Evolutionary conservation across 108 stramenopile species (phyloP), one percentile per base, ranked within the genome.

Genomic region (Skeletonema menzelii): DNA sequence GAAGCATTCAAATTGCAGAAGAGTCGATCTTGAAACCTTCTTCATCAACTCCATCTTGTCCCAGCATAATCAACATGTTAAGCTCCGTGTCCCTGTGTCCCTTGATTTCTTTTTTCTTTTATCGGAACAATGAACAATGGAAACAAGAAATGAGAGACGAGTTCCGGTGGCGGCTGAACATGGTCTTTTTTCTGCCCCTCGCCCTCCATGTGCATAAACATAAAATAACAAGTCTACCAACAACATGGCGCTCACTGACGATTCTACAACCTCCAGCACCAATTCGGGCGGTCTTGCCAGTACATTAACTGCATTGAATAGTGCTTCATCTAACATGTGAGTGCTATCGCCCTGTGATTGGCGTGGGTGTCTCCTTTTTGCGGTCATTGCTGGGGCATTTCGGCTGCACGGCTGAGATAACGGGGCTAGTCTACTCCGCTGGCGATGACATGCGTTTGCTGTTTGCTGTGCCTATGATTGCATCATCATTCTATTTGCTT

Each of bases 231-330:
- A 79, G n/a, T n/a, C n/a, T n/a, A n/a, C n/a, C n/a, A n/a, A n/a
- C n/a, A n/a, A 61, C 73, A 79, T 77, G 76, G 69, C 69, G 30
- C 69, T 77, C 40, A 77, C 62, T 27, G 76, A 70, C 63, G 76
- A 77, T 44, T 31, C 65, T 42, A 42, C 63, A 14, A 37, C 67
- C 31, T 70, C 69, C 3, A 77, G 64, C 55, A 69, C 65, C 26
- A 66, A 46, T 42, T 27, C 66, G 38, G 78, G 66, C 2, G 67
- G 67, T 5, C 73, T 69, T 53, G 67, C 72, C 14, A 71, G 79
- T 55, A 67, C 79, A 30, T 40, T 80, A 27, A 46, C 79, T 22
- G 79, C 79, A 26, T 22, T 80, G 13, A 62, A 47, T 56, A 69
- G 67, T 38, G 79, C 79, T 12, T 80, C 79, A 7, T 14, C 71